phyloP scores from a whole-genome alignment of 1,284 basidiomycete species.

The Xanthoconium separans region DNA sequence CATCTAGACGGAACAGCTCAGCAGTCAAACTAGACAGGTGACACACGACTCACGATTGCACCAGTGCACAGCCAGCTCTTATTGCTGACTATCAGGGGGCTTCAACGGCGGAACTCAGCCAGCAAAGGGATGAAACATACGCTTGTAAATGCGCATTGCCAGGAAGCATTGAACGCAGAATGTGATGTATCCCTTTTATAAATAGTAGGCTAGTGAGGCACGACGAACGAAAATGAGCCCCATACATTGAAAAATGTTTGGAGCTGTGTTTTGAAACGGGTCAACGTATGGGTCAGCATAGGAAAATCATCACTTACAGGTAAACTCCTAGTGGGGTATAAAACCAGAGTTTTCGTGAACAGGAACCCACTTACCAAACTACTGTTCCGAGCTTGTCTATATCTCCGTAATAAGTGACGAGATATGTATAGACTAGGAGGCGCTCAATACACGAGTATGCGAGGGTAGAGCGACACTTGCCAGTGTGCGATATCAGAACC shows the following conservation, averaged over 20 bases:
- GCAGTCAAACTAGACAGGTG: conserved; percentile 12
- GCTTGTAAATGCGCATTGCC: conserved; percentile 25
- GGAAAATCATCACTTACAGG: conserved; percentile 34
- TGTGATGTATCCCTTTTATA: conserved; percentile 29
- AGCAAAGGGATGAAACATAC: conserved; percentile 13
- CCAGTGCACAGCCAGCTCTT: conserved; percentile 11
- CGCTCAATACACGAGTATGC: not conserved
- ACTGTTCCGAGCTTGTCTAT: conserved; percentile 33
- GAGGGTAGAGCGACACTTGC: conserved; percentile 29
- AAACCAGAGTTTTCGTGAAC: not conserved
- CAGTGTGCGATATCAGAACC: conserved; percentile 51
- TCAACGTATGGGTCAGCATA: conserved; percentile 1
- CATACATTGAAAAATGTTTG: conserved; percentile 36
- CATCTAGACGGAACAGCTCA: too few species aligned
- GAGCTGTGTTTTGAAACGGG: conserved; percentile 14
- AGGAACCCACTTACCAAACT: conserved; percentile 43
- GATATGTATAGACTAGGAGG: conserved; percentile 52
- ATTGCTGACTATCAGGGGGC: conserved; percentile 25
- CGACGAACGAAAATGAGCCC: not conserved
- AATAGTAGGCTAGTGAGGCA: not conserved
- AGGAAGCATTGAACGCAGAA: conserved; percentile 39
- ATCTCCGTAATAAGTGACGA: conserved; percentile 47
- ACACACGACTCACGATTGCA: too few species aligned
- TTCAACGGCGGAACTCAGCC: not conserved
- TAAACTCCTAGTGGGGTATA: conserved; percentile 40